phyloP scores from a whole-genome alignment of 208 protist genomes.

The Endotrypanum monterogeii region DNA sequence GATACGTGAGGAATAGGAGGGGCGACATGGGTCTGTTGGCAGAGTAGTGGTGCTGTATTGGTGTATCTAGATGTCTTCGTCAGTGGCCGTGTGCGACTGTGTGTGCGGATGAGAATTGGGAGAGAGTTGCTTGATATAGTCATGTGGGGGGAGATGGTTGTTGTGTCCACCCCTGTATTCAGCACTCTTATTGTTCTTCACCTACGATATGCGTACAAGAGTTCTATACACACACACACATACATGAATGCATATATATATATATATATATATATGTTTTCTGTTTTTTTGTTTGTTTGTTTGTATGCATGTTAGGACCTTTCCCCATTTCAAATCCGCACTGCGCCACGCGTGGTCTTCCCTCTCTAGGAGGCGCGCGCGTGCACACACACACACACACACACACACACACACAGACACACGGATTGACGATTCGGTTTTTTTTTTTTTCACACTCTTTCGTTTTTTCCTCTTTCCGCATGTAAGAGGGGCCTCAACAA shows the following conservation, averaged over 20 bases:
- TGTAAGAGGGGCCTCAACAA: too few relatives aligned
- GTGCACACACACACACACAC: not conserved
- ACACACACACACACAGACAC: not conserved
- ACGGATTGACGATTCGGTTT: not conserved
- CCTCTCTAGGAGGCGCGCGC: not conserved
- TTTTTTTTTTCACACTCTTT: not conserved
- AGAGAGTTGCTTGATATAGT: constrained; percentile 1
- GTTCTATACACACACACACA: not conserved
- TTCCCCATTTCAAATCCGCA: constrained; percentile 4
- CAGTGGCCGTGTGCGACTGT: not conserved
- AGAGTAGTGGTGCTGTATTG: not conserved
- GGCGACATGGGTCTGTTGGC: not conserved
- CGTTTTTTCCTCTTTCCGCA: not conserved
- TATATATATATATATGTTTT: not conserved
- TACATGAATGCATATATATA: not conserved
- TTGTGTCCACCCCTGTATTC: not conserved
- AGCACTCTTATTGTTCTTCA: not conserved
- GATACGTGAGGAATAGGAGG: not conserved
- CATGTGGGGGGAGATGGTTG: constrained; percentile 2
- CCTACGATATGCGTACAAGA: not conserved
- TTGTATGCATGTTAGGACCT: not conserved
- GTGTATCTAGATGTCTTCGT: not conserved
- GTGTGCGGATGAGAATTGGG: constrained; percentile 1
- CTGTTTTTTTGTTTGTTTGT: not conserved
- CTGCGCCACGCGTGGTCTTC: not conserved